Base-by-base conservation (phyloP, 345 rosid species). In the Euphorbia peplus region DNA sequence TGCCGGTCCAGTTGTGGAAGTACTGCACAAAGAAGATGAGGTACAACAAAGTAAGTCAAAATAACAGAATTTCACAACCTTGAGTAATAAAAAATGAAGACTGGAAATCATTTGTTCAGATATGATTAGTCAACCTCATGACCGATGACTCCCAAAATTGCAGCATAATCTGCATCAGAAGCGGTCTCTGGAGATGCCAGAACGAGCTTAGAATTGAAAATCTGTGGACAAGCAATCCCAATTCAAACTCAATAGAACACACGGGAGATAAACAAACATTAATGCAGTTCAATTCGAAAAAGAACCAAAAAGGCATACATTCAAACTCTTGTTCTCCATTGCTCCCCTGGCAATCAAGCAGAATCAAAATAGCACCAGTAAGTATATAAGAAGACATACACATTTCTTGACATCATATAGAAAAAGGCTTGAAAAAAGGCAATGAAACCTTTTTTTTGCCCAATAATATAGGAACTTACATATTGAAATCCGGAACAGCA, bases 1-100 rank as follows among this genome's bases (percentile, higher is more conserved):
- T 90, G 73, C 99, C 99, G 63, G 99, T 95, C 99, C 99, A 95
- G 78, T 95, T 95, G 89, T 95, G 98, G 83, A 95, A 95, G 79
- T 92, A 95, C 99, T 95, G 88, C 88, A 85, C 41, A 67, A 46
- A 18, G 75, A 32, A 80, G 29, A 48, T 13, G 35, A 47, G 41
- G 68, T 42, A 61, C 64, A 64, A 78, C 50, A 72, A 74, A 48
- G 25, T 63, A 41, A 41, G 69, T 84, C 60, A 76, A 75, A 60
- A 56, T 55, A 42, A 29, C 25, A 60, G 41, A 68, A 53, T 37
- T n/a, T 35, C 59, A 53, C 25, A 2, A 42, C 58, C 69, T 50
- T 11, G 24, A 56, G 37, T 5, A 26, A 18, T 30, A 59, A 3
- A 66, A 44, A 60, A 46, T n/a, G 9, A 66, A 16, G 9, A 65